These are phyloP conservation scores for Alternaria brassicicola DNA, from an alignment of 2,329 filamentous ascomycete genomes.

Conservation along the genomic window DNA sequence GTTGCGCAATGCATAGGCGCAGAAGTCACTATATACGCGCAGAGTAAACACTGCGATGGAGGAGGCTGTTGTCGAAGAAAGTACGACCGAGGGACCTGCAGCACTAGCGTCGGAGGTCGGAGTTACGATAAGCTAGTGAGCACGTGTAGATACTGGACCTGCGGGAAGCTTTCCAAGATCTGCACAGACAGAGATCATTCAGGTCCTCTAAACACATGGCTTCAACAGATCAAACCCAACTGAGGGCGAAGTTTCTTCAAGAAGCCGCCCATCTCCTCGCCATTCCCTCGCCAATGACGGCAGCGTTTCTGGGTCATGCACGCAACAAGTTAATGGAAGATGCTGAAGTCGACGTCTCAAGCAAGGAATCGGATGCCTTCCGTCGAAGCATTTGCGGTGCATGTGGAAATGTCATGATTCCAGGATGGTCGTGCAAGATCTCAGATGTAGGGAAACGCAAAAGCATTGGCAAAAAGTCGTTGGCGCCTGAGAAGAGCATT, in stretches of 20 bases:
- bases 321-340: conserved; percentile 38
- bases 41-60: not conserved
- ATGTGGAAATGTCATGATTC: conserved; percentile 47
- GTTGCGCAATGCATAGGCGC: conserved; percentile 6
- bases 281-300: conserved; percentile 40
- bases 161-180: conserved; percentile 17
- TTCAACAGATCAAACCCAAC: conserved; percentile 19
- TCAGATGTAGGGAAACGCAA: conserved; percentile 13
- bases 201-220: conserved; percentile 27
- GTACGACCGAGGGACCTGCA: conserved; percentile 18
- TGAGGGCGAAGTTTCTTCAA: conserved; percentile 41
- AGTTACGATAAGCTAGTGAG: conserved; percentile 18
- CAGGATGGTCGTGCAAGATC: conserved; percentile 45
- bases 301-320: conserved; percentile 40
- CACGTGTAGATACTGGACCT: conserved; percentile 12
- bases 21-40: not conserved
- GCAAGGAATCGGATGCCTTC: conserved; percentile 39
- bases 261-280: conserved; percentile 43
- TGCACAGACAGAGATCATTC: conserved; percentile 8
- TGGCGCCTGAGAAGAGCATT: conserved; percentile 25
- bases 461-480: conserved; percentile 7
- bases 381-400: conserved; percentile 44
- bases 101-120: conserved; percentile 36
- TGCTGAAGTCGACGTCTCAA: conserved; percentile 29
- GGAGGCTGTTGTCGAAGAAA: conserved; percentile 11